Conservation (phyloP, 768 basidiomycete species). For the Serendipita sp. region DNA sequence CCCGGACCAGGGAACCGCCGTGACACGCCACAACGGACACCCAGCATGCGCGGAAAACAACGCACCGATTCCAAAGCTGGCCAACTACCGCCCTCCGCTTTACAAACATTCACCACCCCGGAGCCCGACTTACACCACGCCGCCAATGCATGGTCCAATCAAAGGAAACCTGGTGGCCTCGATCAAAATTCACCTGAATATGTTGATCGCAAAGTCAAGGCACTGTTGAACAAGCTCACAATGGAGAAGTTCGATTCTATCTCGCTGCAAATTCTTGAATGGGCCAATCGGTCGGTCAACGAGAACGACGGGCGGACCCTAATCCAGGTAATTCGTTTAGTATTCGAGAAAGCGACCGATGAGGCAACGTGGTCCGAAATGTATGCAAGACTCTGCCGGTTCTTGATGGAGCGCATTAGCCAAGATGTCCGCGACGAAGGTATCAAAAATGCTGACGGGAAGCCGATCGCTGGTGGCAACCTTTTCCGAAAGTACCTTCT, state of each 20-base stretch:
- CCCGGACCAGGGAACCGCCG: slow-evolving; percentile 25
- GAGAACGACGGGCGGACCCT: slow-evolving; percentile 89
- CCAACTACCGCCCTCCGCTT: slow-evolving; percentile 9
- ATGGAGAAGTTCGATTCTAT: slow-evolving; percentile 95
- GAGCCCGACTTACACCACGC: slow-evolving; percentile 1
- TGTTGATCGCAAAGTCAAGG: slow-evolving; percentile 87
- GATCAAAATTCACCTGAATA: slow-evolving; percentile 63
- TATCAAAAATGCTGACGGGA: slow-evolving; percentile 64
- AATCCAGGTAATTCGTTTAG: slow-evolving; percentile 88
- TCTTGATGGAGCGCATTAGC: slow-evolving; percentile 90
- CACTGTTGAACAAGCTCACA: slow-evolving; percentile 84
- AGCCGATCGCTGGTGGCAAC: slow-evolving; percentile 81
- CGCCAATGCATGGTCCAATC: neutral
- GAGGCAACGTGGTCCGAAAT: slow-evolving; percentile 93
- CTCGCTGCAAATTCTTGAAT: slow-evolving; percentile 83
- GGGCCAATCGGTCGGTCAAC: slow-evolving; percentile 86
- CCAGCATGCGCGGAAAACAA: slow-evolving; percentile 75
- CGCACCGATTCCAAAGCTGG: slow-evolving; percentile 34
- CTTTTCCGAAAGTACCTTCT: slow-evolving; percentile 95
- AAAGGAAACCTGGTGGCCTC: slow-evolving; percentile 22
- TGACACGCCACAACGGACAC: slow-evolving; percentile 36
- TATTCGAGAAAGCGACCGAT: slow-evolving; percentile 95
- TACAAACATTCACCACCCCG: neutral
- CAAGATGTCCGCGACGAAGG: slow-evolving; percentile 77
- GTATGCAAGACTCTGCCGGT: slow-evolving; percentile 88